Percentiles rank a stretch among this genome's conserved stretches.
Conservation (phyloP, 2,329 filamentous ascomycete species). For the Cladosporium sphaerospermum region DNA sequence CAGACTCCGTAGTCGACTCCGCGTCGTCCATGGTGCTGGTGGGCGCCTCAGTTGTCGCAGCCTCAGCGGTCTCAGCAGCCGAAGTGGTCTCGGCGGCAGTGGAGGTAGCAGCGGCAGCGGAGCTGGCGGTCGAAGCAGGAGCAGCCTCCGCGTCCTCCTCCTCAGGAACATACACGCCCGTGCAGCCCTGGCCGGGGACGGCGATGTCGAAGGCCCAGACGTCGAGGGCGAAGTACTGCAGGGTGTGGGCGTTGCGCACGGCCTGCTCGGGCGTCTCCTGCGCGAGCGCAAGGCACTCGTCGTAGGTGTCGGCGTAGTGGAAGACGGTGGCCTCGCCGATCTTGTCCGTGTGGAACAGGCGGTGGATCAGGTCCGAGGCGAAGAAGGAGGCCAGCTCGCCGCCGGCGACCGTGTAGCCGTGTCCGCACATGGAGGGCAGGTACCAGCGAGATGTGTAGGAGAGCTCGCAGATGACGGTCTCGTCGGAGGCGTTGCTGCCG, state of each 20-base stretch:
- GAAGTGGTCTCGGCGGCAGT: conserved; percentile 11
- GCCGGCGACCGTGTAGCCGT: conserved; percentile 56
- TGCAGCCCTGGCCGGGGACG: conserved; percentile 56
- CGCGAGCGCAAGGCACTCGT: conserved; percentile 49
- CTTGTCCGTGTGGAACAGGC: conserved; percentile 56
- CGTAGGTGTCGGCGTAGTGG: conserved; percentile 57
- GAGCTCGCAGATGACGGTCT: conserved; percentile 46
- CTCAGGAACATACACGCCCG: conserved; percentile 37
- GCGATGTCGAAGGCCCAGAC: conserved; percentile 61
- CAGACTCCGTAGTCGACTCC: conserved; percentile 42
- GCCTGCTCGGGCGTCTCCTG: conserved; percentile 43
- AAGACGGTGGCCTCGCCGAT: conserved; percentile 56
- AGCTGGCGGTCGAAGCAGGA: conserved; percentile 4
- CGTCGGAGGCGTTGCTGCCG: conserved; percentile 50
- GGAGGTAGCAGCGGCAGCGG: conserved; percentile 11
- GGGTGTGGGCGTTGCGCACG: conserved; percentile 53
- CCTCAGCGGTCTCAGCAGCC: conserved; percentile 8
- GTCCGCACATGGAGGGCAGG: conserved; percentile 54
- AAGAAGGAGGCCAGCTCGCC: conserved; percentile 56
- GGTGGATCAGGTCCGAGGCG: conserved; percentile 61
- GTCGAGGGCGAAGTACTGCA: conserved; percentile 65
- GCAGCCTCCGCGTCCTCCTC: conserved; percentile 12
- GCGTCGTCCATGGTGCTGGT: conserved; percentile 12
- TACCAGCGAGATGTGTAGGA: conserved; percentile 54
- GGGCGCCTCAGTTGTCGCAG: conserved; percentile 7